Evolutionary conservation across 805 yeast species (phyloP).

Genomic region (Zygosaccharomyces lentus): DNA sequence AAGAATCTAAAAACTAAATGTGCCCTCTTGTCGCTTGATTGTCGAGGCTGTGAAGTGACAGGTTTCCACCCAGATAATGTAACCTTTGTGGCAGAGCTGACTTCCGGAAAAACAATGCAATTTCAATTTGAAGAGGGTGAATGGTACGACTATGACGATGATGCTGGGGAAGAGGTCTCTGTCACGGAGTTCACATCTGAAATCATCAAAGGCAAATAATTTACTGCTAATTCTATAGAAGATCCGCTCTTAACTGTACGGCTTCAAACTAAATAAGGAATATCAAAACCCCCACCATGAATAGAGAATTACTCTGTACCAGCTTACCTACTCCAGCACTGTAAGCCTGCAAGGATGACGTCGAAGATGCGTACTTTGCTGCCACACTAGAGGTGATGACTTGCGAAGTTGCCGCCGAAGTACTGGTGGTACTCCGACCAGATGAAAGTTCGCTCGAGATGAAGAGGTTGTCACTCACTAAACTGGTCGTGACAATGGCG

Average conservation of each 20-base stretch:
- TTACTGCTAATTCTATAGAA: not conserved
- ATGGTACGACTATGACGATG: conserved; percentile 95
- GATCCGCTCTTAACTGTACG: not conserved
- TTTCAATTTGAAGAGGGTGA: conserved; percentile 66
- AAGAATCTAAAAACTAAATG: conserved; percentile 16
- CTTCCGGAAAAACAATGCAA: conserved; percentile 26
- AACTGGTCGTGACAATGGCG: not conserved
- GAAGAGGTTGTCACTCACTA: not conserved
- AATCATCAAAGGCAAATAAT: conserved; percentile 39
- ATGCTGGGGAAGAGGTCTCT: conserved; percentile 72
- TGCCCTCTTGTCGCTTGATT: conserved; percentile 63
- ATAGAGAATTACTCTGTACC: not conserved
- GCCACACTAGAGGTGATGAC: not conserved
- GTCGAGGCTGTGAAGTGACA: conserved; percentile 75
- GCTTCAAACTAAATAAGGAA: conserved; percentile 1
- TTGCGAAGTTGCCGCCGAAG: not conserved
- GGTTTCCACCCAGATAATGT: conserved; percentile 55
- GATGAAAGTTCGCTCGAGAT: not conserved
- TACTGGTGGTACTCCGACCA: not conserved
- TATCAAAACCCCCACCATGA: not conserved
- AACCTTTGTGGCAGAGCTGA: conserved; percentile 22
- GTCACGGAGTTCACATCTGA: conserved; percentile 71
- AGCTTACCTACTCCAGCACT: not conserved
- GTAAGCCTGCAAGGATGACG: not conserved
- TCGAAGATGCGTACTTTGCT: not conserved